Base-by-base conservation (phyloP, 305 asterid genomes). In the Euphrasia arctica region DNA sequence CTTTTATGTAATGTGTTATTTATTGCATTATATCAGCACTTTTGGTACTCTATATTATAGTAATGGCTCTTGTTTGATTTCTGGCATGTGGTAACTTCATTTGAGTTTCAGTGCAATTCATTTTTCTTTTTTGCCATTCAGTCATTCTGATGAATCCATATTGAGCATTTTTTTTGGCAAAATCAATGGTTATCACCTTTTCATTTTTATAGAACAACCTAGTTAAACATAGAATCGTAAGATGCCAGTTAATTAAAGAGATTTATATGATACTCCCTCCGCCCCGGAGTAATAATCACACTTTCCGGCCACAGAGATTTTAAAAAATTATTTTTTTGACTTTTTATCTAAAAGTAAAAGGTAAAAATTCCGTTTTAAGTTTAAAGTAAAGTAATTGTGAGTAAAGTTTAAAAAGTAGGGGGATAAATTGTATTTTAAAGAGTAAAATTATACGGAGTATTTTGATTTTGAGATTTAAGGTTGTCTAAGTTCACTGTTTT, bases 391-490 rank as follows among this genome's bases (percentile, higher is more conserved):
- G 22, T 18, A 18, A 18, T 18, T 18, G 0, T 18, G 22, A 18
- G 22, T 18, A 18, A 18, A 18, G 22, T 18, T 18, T 18, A 18
- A 18, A 18, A 18, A 18, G 22, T 18, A 18, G 22, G 22, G 22
- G 22, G 22, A 18, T 18, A 18, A 18, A 18, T 18, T 18, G 22
- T 18, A 18, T 18, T 18, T 18, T 18, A 18, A 18, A 18, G 22
- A 0, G 22, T 18, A 18, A 18, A 18, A 18, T 18, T 18, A 18
- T 18, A n/a, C n/a, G n/a, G n/a, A n/a, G n/a, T 50, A 5, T 62
- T 28, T 65, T 58, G 64, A 41, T 42, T 48, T 57, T 58, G 64
- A 42, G 49, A 58, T 63, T 13, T 66, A 27, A 31, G 56, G 52
- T 22, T 50, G 10, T 58, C 63, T 25, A 9, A 32, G 18, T 32